phyloP scores from a whole-genome alignment of 169 alveolate genomes.

The Cryptosporidium sp. region DNA sequence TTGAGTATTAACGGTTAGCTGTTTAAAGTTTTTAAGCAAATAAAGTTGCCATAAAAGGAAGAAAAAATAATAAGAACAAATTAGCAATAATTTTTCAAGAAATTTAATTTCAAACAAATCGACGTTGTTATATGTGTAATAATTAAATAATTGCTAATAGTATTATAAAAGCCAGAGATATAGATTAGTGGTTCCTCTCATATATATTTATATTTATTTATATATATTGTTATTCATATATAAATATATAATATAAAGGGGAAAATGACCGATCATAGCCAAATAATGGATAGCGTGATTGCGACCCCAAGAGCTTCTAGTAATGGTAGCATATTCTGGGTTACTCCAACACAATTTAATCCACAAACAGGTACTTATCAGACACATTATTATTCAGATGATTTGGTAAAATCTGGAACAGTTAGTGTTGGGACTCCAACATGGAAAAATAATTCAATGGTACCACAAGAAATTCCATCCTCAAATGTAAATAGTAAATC shows the following conservation, averaged over 20 bases:
- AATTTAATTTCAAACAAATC: too few relatives aligned
- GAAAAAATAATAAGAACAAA: background rate
- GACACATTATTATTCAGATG: constrained; percentile 72
- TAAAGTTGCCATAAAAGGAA: background rate
- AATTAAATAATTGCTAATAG: too few relatives aligned
- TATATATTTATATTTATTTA: background rate
- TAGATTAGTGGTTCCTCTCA: background rate
- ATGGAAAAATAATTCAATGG: constrained; percentile 54
- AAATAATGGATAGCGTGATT: constrained; percentile 69
- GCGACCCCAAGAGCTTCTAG: constrained; percentile 75
- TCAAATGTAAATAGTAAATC: constrained; percentile 23
- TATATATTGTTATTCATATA: background rate
- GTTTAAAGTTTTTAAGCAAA: background rate
- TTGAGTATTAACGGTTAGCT: background rate
- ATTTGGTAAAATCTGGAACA: constrained; percentile 71
- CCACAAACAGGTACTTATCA: constrained; percentile 76
- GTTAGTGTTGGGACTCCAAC: constrained; percentile 74
- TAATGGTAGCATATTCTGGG: constrained; percentile 74
- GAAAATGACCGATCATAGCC: constrained; percentile 41
- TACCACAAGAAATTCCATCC: constrained; percentile 30
- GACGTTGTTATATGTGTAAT: background rate
- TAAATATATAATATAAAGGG: background rate
- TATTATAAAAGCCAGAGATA: background rate
- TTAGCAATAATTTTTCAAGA: background rate
- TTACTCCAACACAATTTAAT: constrained; percentile 72